Evolutionary conservation across 345 rosid species (phyloP).

Genomic region (Camelina neglecta): DNA sequence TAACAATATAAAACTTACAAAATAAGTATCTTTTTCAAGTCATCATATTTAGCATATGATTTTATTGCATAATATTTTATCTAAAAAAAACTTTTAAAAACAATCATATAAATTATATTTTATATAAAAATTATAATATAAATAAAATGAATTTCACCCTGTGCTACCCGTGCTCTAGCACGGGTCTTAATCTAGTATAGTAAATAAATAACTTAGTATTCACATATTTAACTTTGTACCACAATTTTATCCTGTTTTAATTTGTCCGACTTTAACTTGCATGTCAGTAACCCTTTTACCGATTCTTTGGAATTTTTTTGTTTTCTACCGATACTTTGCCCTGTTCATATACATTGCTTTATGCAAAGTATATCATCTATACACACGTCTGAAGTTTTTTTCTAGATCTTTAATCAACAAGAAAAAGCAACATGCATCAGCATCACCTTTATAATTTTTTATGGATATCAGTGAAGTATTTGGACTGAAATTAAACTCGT

Average conservation of each 20-base stretch:
- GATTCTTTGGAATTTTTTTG: slow-evolving; percentile 6
- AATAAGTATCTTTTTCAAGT: no score
- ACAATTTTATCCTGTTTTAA: neutral
- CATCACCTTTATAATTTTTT: neutral
- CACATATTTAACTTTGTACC: neutral
- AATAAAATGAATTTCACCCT: no score
- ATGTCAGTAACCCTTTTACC: slow-evolving; percentile 1
- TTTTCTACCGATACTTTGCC: slow-evolving; percentile 37
- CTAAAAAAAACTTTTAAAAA: no score
- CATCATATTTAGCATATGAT: no score
- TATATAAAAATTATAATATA: no score
- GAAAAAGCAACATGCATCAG: neutral
- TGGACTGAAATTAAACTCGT: no score
- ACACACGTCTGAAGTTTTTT: slow-evolving; percentile 3
- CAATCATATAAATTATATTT: no score
- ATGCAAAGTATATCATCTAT: slow-evolving; percentile 11
- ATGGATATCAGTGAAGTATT: no score
- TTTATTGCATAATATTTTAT: no score
- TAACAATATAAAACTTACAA: no score
- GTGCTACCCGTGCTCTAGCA: no score
- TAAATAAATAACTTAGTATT: neutral
- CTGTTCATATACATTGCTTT: slow-evolving; percentile 36
- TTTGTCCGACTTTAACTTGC: slow-evolving; percentile 11
- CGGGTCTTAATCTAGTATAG: no score
- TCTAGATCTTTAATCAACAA: neutral